Evolutionary conservation across 2,329 filamentous ascomycete species (phyloP).

Genomic region (Aphanocladium album): DNA sequence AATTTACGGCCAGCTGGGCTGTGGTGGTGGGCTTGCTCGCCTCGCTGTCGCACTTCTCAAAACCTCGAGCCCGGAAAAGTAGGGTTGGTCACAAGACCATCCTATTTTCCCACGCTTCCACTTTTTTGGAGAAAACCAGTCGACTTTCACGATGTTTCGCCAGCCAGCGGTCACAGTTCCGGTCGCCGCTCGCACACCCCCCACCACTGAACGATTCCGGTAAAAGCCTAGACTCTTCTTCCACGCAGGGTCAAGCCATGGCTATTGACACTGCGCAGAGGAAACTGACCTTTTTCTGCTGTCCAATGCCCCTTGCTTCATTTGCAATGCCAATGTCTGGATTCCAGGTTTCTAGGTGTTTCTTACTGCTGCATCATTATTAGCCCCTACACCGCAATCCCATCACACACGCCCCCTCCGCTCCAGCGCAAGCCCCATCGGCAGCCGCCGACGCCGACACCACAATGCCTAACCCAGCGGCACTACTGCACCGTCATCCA

Average conservation of each 20-base stretch:
- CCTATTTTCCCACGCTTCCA: background rate
- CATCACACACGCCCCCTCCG: background rate
- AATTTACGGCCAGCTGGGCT: background rate
- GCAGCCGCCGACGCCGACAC: constrained; percentile 4
- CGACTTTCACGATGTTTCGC: constrained; percentile 4
- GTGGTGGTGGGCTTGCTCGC: too few species aligned
- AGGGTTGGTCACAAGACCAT: constrained; percentile 7
- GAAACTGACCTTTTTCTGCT: background rate
- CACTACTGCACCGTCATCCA: constrained; percentile 6
- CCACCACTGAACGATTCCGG: background rate
- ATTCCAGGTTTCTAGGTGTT: background rate
- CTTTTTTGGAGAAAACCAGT: background rate
- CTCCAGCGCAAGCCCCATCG: background rate
- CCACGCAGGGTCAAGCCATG: background rate
- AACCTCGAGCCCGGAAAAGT: background rate
- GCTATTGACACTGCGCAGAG: background rate
- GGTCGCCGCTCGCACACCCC: background rate
- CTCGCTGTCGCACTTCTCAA: too few species aligned
- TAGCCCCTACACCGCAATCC: background rate
- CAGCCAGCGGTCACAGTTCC: background rate
- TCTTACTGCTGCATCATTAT: too few species aligned
- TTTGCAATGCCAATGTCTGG: background rate
- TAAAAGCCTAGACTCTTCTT: background rate
- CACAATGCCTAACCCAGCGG: constrained; percentile 3
- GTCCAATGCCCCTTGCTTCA: background rate